Conservation (phyloP, 2,329 filamentous ascomycete species). For the Diaporthe nobilis region DNA sequence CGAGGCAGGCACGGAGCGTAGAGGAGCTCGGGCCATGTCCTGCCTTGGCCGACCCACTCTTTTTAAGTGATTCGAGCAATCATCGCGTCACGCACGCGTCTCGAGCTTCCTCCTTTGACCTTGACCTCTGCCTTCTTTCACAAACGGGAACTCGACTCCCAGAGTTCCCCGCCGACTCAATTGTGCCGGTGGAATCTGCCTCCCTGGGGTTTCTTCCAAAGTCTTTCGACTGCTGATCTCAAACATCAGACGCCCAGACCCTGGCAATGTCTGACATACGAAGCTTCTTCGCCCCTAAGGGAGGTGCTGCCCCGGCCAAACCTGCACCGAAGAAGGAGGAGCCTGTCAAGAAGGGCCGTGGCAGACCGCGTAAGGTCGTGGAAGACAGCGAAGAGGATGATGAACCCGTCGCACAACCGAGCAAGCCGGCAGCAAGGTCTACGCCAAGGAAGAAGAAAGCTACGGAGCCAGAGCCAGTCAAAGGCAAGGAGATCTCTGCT, state of each 20-base stretch:
- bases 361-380: constrained; percentile 49
- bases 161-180: background rate
- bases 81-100: constrained; percentile 40
- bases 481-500: constrained; percentile 67
- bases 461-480: constrained; percentile 58
- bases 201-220: background rate
- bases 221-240: background rate
- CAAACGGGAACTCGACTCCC: constrained; percentile 7
- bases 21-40: constrained; percentile 34
- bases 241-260: background rate
- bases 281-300: constrained; percentile 80
- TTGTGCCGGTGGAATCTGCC: background rate
- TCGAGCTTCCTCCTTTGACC: constrained; percentile 23
- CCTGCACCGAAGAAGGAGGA: constrained; percentile 47
- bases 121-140: background rate
- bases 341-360: constrained; percentile 54
- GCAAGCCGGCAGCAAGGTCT: constrained; percentile 68
- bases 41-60: constrained; percentile 28
- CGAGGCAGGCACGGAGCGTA: constrained; percentile 28
- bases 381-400: constrained; percentile 73
- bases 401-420: constrained; percentile 56
- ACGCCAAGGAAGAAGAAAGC: constrained; percentile 67
- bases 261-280: constrained; percentile 78
- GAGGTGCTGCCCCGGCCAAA: constrained; percentile 59
- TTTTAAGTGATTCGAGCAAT: constrained; percentile 19